These are phyloP conservation scores for Nicotiana paniculata DNA, from an alignment of 257 asterid species.

Conservation along the genomic window DNA sequence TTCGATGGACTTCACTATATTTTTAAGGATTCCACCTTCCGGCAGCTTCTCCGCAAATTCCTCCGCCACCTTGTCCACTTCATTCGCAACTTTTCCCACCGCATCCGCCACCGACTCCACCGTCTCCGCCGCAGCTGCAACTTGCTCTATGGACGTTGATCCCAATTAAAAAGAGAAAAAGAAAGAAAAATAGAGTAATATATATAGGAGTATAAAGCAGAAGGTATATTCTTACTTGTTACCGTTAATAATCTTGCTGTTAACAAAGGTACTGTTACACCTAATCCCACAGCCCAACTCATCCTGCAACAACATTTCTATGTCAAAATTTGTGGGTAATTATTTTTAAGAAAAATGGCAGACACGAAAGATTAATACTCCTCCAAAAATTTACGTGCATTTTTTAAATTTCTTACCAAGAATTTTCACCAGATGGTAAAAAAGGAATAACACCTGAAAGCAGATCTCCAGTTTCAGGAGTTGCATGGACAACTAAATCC, in stretches of 20 bases:
- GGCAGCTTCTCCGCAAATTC: constrained; percentile 38
- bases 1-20: constrained; percentile 33
- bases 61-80: constrained; percentile 51
- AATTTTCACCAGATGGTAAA: constrained; percentile 5
- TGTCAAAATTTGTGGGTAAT: neutral
- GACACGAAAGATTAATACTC: neutral
- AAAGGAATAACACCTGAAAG: constrained; percentile 2
- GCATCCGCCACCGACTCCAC: constrained; percentile 50
- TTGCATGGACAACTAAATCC: neutral
- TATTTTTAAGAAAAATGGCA: neutral
- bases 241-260: constrained; percentile 31
- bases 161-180: neutral
- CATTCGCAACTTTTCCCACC: constrained; percentile 53
- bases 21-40: constrained; percentile 39
- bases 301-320: constrained; percentile 19
- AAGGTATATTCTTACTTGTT: constrained; percentile 22
- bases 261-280: constrained; percentile 27
- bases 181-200: neutral
- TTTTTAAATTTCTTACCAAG: neutral
- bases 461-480: constrained; percentile 1
- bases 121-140: constrained; percentile 45
- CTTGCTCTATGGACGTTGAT: constrained; percentile 33
- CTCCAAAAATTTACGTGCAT: neutral
- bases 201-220: neutral
- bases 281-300: constrained; percentile 23